Evolutionary conservation across 2,329 filamentous ascomycete species (phyloP).

Genomic region (Peltaster fructicola): DNA sequence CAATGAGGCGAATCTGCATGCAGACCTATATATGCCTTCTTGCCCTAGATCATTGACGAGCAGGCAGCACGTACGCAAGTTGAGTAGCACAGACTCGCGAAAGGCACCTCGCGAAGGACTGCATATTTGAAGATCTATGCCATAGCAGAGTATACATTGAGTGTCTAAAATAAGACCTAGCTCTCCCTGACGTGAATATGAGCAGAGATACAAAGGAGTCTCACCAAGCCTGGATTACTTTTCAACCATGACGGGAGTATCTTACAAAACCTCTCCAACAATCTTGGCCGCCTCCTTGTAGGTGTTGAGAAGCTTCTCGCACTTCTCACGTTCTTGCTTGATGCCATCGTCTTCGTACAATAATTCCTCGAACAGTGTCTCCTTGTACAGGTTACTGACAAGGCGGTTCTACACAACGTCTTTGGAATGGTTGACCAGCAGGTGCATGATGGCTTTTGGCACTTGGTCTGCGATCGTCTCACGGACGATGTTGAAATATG

Average conservation of each 20-base stretch:
- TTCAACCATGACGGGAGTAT: no score
- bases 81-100: no score
- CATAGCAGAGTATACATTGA: no score
- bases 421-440: slow-evolving; percentile 95
- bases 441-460: slow-evolving; percentile 96
- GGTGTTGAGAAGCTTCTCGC: slow-evolving; percentile 83
- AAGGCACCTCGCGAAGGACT: no score
- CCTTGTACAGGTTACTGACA: slow-evolving; percentile 89
- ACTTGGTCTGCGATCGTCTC: slow-evolving; percentile 98
- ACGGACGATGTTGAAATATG: slow-evolving; percentile 97
- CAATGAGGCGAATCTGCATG: no score
- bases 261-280: slow-evolving; percentile 79
- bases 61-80: no score
- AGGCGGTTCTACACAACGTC: slow-evolving; percentile 94
- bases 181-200: no score
- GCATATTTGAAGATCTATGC: no score
- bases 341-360: slow-evolving; percentile 95
- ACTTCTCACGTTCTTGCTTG: slow-evolving; percentile 96
- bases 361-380: slow-evolving; percentile 75
- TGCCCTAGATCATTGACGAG: no score
- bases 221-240: not conserved
- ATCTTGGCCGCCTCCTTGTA: slow-evolving; percentile 98
- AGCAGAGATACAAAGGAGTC: not conserved
- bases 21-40: no score
- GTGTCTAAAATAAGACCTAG: no score